phyloP scores from a whole-genome alignment of 225 moss, liverwort and hornwort genomes.

The Bryoerythrophyllum caledonicum region DNA sequence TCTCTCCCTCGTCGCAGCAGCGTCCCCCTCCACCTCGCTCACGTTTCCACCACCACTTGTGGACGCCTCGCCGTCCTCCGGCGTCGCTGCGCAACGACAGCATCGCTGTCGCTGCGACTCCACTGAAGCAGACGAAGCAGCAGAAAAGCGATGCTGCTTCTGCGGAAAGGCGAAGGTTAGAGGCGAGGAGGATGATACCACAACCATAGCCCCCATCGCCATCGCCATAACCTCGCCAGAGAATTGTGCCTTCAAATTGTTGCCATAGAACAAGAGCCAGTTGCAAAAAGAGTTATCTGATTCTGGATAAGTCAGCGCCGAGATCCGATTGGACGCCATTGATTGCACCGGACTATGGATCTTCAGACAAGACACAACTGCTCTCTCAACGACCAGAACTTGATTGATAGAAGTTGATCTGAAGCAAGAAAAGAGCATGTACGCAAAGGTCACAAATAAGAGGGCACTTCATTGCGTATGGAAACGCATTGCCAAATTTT shows the following conservation, averaged over 20 bases:
- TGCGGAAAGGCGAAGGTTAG: slow-evolving; percentile 7
- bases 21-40: slow-evolving; percentile 24
- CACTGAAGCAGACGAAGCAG: background rate
- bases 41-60: slow-evolving; percentile 22
- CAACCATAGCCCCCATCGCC: slow-evolving; percentile 2
- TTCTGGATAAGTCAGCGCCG: background rate
- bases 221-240: slow-evolving; percentile 5
- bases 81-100: slow-evolving; percentile 26
- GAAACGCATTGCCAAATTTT: slow-evolving; percentile 7
- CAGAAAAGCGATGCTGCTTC: background rate
- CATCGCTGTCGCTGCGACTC: background rate
- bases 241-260: background rate
- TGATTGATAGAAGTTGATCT: background rate
- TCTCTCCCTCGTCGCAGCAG: slow-evolving; percentile 11
- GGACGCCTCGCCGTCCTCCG: slow-evolving; percentile 43
- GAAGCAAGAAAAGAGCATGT: background rate
- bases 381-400: background rate
- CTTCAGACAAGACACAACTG: background rate
- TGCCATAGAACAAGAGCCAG: background rate
- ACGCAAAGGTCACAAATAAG: background rate
- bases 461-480: slow-evolving; percentile 1
- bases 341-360: background rate
- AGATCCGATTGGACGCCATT: background rate
- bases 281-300: background rate
- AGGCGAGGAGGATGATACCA: slow-evolving; percentile 11